A percentile compares a stretch with the other conserved stretches of the same genome.
phyloP scores from a whole-genome alignment of 2,329 filamentous ascomycete genomes.

The Hymenoscyphus fructigenus region DNA sequence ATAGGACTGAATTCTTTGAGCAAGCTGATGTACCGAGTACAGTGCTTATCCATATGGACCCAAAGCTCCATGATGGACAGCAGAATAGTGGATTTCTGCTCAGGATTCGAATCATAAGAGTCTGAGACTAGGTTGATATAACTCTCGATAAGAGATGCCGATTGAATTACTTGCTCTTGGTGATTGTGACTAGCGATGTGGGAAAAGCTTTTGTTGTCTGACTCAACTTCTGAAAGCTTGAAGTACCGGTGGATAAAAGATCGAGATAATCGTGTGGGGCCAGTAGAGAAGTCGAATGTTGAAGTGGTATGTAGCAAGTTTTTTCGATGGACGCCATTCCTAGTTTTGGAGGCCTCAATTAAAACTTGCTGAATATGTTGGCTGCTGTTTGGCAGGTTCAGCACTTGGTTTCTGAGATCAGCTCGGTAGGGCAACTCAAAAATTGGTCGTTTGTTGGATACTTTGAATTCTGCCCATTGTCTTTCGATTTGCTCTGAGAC shows the following conservation, averaged over 20 bases:
- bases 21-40: constrained; percentile 44
- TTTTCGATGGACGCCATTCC: not conserved
- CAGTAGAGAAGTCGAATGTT: constrained; percentile 9
- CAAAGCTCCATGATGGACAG: constrained; percentile 58
- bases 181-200: no score
- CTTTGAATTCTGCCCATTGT: constrained; percentile 44
- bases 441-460: constrained; percentile 39
- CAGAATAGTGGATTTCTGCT: constrained; percentile 52
- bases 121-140: constrained; percentile 39
- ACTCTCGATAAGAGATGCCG: constrained; percentile 37
- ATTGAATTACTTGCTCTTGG: constrained; percentile 36
- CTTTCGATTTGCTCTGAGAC: constrained; percentile 35
- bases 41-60: constrained; percentile 52
- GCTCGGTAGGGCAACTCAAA: constrained; percentile 43
- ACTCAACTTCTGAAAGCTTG: constrained; percentile 24
- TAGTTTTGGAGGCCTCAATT: not conserved
- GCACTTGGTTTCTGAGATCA: constrained; percentile 30
- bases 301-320: not conserved
- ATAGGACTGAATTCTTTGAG: constrained; percentile 51
- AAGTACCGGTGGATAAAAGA: constrained; percentile 30
- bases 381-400: constrained; percentile 45
- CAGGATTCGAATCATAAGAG: constrained; percentile 45
- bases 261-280: constrained; percentile 1
- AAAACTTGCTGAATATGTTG: constrained; percentile 33
- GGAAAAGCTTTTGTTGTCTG: no score